Evolutionary conservation across 1,284 basidiomycete genomes (phyloP).

Genomic region (Boletus semigastroideus): DNA sequence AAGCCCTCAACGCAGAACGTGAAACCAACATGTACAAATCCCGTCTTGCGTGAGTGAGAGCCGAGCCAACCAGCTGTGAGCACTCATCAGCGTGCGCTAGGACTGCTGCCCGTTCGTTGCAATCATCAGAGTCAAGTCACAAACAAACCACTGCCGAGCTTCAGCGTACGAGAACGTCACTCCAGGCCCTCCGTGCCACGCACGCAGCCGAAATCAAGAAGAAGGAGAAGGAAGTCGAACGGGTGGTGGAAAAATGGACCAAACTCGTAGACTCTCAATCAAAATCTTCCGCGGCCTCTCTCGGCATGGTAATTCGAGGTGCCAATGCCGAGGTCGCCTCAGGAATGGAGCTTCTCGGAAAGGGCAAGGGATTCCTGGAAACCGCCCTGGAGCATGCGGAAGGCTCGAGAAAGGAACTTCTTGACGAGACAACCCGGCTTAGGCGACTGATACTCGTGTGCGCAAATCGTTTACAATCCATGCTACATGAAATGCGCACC

Average conservation of each 20-base stretch:
- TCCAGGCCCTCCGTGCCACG: slow-evolving; percentile 65
- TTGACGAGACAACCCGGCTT: slow-evolving; percentile 71
- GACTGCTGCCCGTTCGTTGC: slow-evolving; percentile 50
- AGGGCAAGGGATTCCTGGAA: slow-evolving; percentile 62
- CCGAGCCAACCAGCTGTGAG: background rate
- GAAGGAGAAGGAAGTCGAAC: slow-evolving; percentile 78
- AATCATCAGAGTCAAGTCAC: slow-evolving; percentile 60
- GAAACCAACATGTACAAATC: slow-evolving; percentile 75
- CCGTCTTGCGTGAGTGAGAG: slow-evolving; percentile 57
- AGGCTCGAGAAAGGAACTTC: slow-evolving; percentile 59
- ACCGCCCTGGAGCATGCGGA: slow-evolving; percentile 75
- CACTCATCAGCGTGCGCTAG: slow-evolving; percentile 38
- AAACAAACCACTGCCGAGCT: slow-evolving; percentile 68
- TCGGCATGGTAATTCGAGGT: slow-evolving; percentile 50
- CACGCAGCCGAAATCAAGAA: slow-evolving; percentile 78
- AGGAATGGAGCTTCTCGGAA: slow-evolving; percentile 47
- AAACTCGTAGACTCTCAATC: slow-evolving; percentile 69
- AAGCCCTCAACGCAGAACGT: slow-evolving; percentile 66
- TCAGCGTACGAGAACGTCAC: slow-evolving; percentile 59
- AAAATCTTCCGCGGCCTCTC: slow-evolving; percentile 44
- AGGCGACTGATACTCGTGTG: slow-evolving; percentile 66
- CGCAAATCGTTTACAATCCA: slow-evolving; percentile 66
- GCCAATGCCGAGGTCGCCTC: slow-evolving; percentile 54
- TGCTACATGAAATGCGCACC: slow-evolving; percentile 45
- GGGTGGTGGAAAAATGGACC: slow-evolving; percentile 73